Base-by-base conservation (phyloP, 495 filamentous ascomycete species). In the Xylaria sp. region DNA sequence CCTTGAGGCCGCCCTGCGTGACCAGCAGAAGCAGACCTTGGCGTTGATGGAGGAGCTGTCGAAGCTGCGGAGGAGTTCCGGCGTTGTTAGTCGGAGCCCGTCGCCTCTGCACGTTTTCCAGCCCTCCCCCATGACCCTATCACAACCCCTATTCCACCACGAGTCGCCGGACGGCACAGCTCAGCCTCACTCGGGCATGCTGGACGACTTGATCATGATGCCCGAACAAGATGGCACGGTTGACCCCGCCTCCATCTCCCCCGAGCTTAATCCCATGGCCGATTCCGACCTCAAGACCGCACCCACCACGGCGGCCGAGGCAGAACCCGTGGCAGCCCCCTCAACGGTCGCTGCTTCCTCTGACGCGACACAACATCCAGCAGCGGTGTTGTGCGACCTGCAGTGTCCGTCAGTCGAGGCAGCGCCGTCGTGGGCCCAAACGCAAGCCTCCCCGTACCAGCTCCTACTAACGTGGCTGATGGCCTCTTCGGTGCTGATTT, bases 381-480 rank as follows among this genome's bases (percentile, higher is more conserved):
- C 96, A 87, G 95, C 88, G 94, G 90, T 97, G 95, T 97, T 98
- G 95, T 98, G 93, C 87, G 96, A 95, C 96, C 96, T 97, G 96
- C 96, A 91, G 96, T 99, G 96, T 98, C 96, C 89, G 90, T 94
- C 90, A 88, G 85, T 82, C 84, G 86, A 83, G 81, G 83, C 79
- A 76, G 81, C 83, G 78, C 81, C 78, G 79, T 85, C 84, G 87
- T 90, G 88, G 88, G 80, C 81, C 81, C 86, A 80, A 76, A 87
- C 82, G 79, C 83, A 78, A 82, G 86, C 79, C 85, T 88, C 80
- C 80, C 87, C 80, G 79, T 85, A 87, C 82, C 85, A 91, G 80
- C 91, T 80, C 59, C 70, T 85, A 81, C 87, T 88, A 85, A 90
- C 83, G 88, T 89, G 89, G 76, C 81, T 86, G 84, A 88, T 84